Conservation (phyloP, 768 basidiomycete species). For the Lyophyllum semitale region DNA sequence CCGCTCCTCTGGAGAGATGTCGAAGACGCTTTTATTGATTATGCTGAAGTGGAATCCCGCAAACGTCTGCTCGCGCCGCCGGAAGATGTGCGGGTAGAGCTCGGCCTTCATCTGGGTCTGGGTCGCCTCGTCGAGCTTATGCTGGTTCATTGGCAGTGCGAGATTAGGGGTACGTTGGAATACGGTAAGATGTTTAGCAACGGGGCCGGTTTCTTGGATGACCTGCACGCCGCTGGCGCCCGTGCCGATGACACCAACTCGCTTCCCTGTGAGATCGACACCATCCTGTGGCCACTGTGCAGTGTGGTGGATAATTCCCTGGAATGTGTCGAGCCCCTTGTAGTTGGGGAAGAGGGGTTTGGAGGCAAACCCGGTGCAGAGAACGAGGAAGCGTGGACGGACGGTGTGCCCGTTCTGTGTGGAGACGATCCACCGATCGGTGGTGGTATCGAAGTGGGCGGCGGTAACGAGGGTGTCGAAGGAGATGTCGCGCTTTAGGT, state of each 20-base stretch:
- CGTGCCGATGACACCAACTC: slow-evolving; percentile 27
- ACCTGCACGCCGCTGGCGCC: slow-evolving; percentile 28
- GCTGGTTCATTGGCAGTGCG: slow-evolving; percentile 23
- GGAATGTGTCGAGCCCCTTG: slow-evolving; percentile 22
- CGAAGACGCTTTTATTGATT: slow-evolving; percentile 11
- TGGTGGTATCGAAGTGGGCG: slow-evolving; percentile 19
- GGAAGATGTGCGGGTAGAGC: slow-evolving; percentile 19
- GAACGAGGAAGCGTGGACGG: slow-evolving; percentile 20
- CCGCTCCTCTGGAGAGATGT: slow-evolving; percentile 21
- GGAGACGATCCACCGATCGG: slow-evolving; percentile 22
- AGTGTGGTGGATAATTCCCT: slow-evolving; percentile 25
- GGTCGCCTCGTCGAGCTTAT: slow-evolving; percentile 9
- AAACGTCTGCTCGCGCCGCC: slow-evolving; percentile 21
- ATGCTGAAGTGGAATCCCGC: slow-evolving; percentile 17
- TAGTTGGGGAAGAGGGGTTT: slow-evolving; percentile 22
- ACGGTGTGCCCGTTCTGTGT: slow-evolving; percentile 18
- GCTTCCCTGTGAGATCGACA: slow-evolving; percentile 22
- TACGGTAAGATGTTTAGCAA: slow-evolving; percentile 23
- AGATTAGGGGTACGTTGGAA: slow-evolving; percentile 30
- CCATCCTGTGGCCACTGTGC: slow-evolving; percentile 22
- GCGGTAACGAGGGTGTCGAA: slow-evolving; percentile 23
- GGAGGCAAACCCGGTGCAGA: slow-evolving; percentile 25
- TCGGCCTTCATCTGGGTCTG: slow-evolving; percentile 18
- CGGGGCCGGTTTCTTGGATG: slow-evolving; percentile 23
- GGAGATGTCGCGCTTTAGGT: slow-evolving; percentile 22